These are phyloP conservation scores for Cyclostephanos tholiformis DNA, from an alignment of 108 stramenopile genomes.

Conservation along the genomic window DNA sequence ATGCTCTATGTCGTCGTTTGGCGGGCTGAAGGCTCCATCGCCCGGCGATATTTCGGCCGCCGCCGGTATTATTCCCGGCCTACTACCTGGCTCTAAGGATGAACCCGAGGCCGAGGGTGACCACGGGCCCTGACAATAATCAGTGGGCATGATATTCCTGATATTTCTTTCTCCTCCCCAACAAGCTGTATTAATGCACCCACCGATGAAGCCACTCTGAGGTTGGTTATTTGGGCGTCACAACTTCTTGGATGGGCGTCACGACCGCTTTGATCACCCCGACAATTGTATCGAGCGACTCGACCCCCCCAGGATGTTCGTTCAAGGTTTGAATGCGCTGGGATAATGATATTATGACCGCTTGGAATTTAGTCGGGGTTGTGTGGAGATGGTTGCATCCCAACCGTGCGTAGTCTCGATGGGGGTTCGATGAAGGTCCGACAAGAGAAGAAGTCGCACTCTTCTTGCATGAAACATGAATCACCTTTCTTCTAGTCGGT, in stretches of 20 bases:
- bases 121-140: neutral
- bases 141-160: neutral
- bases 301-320: neutral
- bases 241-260: neutral
- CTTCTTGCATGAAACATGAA: too few species aligned
- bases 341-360: neutral
- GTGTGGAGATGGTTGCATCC: neutral
- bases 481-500: too few species aligned
- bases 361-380: constrained; percentile 14
- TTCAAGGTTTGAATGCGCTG: neutral
- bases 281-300: too few species aligned
- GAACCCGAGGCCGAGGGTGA: constrained; percentile 3
- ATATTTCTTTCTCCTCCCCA: neutral
- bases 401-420: neutral
- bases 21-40: constrained; percentile 4
- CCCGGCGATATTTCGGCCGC: constrained; percentile 16
- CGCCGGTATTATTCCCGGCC: neutral
- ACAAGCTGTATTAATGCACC: neutral
- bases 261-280: too few species aligned
- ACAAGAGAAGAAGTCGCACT: neutral
- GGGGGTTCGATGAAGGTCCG: neutral
- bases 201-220: neutral
- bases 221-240: neutral
- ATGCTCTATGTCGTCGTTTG: constrained; percentile 1
- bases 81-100: neutral